Evolutionary conservation across 768 basidiomycete species (phyloP), one percentile per base, ranked within the genome.

Genomic region (Suillus discolor): DNA sequence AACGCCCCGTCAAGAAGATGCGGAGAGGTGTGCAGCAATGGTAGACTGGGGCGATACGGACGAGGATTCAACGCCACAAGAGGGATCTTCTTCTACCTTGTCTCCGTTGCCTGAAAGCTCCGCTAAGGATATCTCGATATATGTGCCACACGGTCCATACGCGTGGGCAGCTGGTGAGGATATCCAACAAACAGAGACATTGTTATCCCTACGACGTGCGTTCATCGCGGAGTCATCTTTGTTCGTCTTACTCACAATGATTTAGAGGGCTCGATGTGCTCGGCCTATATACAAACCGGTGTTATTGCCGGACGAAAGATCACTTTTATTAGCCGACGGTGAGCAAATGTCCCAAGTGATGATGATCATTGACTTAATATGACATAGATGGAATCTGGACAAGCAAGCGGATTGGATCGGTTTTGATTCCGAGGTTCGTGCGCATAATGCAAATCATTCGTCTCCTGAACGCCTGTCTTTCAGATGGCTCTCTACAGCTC

Each of bases 401-500:
- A 75, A 69, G 38, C 74, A 74, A 64, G 71, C 65, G 41, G 73
- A 76, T 28, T 80, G 81, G 80, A 67, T 73, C 18, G 81, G 81
- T 6, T 80, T 83, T 66, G 74, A 75, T 66, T 75, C 79, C 5
- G 82, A 82, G 74, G 81, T 75, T 34, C 51, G 77, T 62, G 13
- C 49, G 20, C 71, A 63, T 70, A 61, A 39, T 38, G 64, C 12
- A 34, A 41, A 61, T 57, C n/a, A 31, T 62, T 23, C 18, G 44
- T 42, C 55, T 12, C 34, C 41, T 62, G 20, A 36, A 69, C 16
- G 51, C 31, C n/a, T 66, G 67, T 38, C 53, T 64, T 44, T 7
- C 66, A 89, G 87, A 79, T 88, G 31, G 81, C 81, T 6, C 72
- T 89, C 1, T 86, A 85, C 76, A 83, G 83, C 44, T 78, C 78